Conservation (phyloP, 139 green algal genomes). For the Gonium pectorale region DNA sequence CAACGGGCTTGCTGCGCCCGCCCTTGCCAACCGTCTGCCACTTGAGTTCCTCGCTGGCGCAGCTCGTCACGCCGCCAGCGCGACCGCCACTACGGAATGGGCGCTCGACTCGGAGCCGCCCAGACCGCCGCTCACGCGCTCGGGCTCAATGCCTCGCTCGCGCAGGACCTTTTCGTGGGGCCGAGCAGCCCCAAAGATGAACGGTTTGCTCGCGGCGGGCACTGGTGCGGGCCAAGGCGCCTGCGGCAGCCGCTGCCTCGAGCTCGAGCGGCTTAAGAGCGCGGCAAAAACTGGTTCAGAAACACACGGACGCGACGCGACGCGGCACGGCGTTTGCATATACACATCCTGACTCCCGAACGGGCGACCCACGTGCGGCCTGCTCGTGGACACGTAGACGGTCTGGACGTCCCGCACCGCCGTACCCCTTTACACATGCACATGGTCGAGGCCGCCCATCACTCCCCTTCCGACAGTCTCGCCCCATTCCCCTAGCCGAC, state of each 20-base stretch:
- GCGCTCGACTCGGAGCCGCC: background rate
- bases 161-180: conserved; percentile 89
- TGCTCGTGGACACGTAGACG: too few species aligned
- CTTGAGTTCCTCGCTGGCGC: conserved; percentile 19
- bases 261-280: conserved; percentile 58
- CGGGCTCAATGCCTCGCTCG: conserved; percentile 71
- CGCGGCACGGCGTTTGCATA: too few species aligned
- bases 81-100: background rate
- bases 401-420: too few species aligned
- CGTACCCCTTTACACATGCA: too few species aligned
- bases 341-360: too few species aligned
- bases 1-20: conserved; percentile 3
- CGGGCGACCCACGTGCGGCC: too few species aligned
- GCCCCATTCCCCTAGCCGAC: too few species aligned
- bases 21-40: conserved; percentile 41
- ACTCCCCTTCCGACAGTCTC: too few species aligned
- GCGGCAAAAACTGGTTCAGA: too few species aligned
- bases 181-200: conserved; percentile 81
- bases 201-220: background rate
- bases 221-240: background rate
- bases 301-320: too few species aligned
- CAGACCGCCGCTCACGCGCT: conserved; percentile 12
- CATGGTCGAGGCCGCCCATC: too few species aligned
- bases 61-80: background rate
- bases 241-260: background rate